Conservation (phyloP, 768 basidiomycete species). For the Ramaria sp. region DNA sequence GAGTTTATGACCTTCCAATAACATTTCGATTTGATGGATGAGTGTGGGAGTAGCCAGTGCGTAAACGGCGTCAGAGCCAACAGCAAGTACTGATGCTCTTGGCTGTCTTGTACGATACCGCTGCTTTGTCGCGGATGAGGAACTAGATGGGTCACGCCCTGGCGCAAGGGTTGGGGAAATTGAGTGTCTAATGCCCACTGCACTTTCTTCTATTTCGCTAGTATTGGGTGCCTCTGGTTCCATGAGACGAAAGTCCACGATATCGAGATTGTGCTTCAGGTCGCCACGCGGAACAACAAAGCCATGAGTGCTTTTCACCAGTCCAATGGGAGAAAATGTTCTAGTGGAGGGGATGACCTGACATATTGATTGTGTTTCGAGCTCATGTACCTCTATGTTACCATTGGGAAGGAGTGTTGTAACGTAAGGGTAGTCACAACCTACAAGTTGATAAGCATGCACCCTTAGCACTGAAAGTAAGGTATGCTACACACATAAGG, state of each 20-base stretch:
- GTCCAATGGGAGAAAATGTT: slow-evolving; percentile 9
- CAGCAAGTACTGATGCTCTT: background rate
- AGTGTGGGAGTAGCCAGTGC: slow-evolving; percentile 38
- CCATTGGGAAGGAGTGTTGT: slow-evolving; percentile 69
- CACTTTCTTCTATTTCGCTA: slow-evolving; percentile 6
- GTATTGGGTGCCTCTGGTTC: slow-evolving; percentile 6
- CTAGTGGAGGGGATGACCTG: slow-evolving; percentile 53
- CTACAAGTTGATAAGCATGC: slow-evolving; percentile 24
- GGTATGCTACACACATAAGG: slow-evolving; percentile 47
- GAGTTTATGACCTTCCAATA: slow-evolving; percentile 53
- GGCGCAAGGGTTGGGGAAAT: background rate
- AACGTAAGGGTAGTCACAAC: slow-evolving; percentile 73
- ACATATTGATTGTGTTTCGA: slow-evolving; percentile 60
- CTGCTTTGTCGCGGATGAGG: background rate
- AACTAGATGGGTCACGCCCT: background rate
- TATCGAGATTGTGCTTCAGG: background rate
- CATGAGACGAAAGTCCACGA: background rate
- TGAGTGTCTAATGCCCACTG: background rate
- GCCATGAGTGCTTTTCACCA: background rate
- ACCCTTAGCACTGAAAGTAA: background rate
- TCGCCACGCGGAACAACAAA: background rate
- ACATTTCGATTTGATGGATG: slow-evolving; percentile 58
- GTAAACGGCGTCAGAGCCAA: slow-evolving; percentile 3
- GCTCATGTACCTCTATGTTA: slow-evolving; percentile 70
- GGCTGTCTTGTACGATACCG: background rate